Evolutionary conservation across 2,329 filamentous ascomycete species (phyloP).

Genomic region (Hymenoscyphus occultus): DNA sequence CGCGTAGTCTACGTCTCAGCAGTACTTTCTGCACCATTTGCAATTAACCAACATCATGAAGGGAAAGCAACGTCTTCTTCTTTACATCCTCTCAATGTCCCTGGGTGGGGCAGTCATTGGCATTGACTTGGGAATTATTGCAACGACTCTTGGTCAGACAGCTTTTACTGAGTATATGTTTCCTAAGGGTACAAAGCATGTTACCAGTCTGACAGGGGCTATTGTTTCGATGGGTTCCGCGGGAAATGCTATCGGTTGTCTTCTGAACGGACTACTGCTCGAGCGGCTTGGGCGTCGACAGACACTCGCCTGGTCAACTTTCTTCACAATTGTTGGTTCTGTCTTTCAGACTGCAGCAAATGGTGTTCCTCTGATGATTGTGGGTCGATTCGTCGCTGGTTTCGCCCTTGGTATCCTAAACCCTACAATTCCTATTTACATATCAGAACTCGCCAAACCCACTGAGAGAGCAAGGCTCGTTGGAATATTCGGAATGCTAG

Average conservation of each 20-base stretch:
- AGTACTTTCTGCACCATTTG: background rate
- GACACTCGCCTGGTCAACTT: constrained; percentile 29
- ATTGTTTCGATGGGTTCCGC: constrained; percentile 39
- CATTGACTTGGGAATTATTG: constrained; percentile 35
- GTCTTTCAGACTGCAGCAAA: constrained; percentile 54
- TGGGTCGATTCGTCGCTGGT: constrained; percentile 49
- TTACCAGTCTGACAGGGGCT: constrained; percentile 25
- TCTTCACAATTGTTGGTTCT: constrained; percentile 29
- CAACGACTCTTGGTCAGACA: constrained; percentile 37
- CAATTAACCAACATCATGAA: background rate
- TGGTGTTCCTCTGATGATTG: constrained; percentile 65
- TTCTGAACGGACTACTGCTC: constrained; percentile 36
- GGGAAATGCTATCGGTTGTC: constrained; percentile 35
- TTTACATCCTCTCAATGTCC: constrained; percentile 13
- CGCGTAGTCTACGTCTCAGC: background rate
- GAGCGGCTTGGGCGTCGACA: constrained; percentile 39
- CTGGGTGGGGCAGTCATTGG: constrained; percentile 30
- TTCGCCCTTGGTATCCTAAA: constrained; percentile 44
- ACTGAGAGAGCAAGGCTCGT: constrained; percentile 32
- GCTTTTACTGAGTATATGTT: constrained; percentile 38
- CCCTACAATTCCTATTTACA: constrained; percentile 40
- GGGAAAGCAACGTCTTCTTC: constrained; percentile 6
- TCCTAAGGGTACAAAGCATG: constrained; percentile 26
- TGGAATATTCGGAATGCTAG: constrained; percentile 38
- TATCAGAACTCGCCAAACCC: constrained; percentile 32